phyloP scores from a whole-genome alignment of 768 basidiomycete genomes.

The Trametes elegans region DNA sequence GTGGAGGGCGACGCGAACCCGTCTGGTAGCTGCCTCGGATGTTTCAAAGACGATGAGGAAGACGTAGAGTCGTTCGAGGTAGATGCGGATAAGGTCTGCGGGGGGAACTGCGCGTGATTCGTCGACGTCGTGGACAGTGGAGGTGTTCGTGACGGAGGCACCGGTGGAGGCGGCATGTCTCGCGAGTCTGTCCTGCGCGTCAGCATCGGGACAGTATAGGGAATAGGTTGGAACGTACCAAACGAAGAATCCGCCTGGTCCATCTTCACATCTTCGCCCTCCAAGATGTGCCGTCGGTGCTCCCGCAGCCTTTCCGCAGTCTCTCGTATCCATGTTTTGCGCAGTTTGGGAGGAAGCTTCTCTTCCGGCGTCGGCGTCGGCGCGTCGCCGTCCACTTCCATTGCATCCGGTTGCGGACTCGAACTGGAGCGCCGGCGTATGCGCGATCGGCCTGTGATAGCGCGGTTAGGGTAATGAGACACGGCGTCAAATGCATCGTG shows the following conservation, averaged over 20 bases:
- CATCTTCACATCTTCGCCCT: slow-evolving; percentile 13
- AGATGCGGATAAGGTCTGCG: background rate
- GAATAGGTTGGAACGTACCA: slow-evolving; percentile 20
- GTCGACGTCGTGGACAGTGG: slow-evolving; percentile 31
- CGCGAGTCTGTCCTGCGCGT: slow-evolving; percentile 30
- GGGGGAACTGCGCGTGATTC: slow-evolving; percentile 12
- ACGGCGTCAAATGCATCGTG: too few relatives aligned
- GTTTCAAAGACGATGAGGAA: background rate
- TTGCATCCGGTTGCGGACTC: background rate
- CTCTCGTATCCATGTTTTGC: slow-evolving; percentile 43
- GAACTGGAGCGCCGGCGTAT: background rate
- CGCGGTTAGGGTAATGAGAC: too few relatives aligned
- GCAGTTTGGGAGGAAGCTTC: slow-evolving; percentile 61
- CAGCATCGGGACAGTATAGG: too few relatives aligned
- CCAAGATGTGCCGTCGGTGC: slow-evolving; percentile 21
- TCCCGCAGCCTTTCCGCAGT: slow-evolving; percentile 24
- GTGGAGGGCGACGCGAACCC: slow-evolving; percentile 40
- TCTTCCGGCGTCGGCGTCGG: slow-evolving; percentile 25
- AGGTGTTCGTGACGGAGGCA: slow-evolving; percentile 44
- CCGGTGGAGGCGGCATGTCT: slow-evolving; percentile 51
- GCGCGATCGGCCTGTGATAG: background rate
- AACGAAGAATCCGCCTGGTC: slow-evolving; percentile 8
- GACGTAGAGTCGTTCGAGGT: background rate
- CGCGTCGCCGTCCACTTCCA: slow-evolving; percentile 19
- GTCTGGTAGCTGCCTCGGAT: background rate